These are phyloP conservation scores for Ceratobasidium theobromae DNA, from an alignment of 1,284 basidiomycete species.

Conservation along the genomic window DNA sequence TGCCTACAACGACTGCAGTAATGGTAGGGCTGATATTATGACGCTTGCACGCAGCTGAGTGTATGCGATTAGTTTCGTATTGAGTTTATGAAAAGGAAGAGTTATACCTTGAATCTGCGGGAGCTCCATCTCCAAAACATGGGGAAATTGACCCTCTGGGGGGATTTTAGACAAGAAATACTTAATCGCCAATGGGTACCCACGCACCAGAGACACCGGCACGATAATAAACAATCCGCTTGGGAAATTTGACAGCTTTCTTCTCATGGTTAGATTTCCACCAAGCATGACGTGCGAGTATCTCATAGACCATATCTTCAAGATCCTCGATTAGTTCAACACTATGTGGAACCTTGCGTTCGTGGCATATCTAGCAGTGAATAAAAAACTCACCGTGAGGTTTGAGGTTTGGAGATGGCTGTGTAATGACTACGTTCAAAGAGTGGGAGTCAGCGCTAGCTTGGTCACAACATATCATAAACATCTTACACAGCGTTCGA, in stretches of 20 bases:
- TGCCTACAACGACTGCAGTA: constrained; percentile 37
- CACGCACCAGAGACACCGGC: constrained; percentile 34
- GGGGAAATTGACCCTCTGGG: constrained; percentile 24
- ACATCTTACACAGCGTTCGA: constrained; percentile 46
- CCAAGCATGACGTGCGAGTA: not conserved
- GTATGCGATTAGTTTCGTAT: not conserved
- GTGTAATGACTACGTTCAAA: constrained; percentile 50
- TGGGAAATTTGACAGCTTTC: not conserved
- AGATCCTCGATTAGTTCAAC: constrained; percentile 69
- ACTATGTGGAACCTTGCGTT: not conserved
- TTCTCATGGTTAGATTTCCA: constrained; percentile 18
- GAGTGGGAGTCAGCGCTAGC: not conserved
- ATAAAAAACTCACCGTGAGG: constrained; percentile 53
- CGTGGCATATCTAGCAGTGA: not conserved
- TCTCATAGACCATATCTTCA: constrained; percentile 52
- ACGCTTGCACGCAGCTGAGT: constrained; percentile 30
- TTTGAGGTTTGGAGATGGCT: constrained; percentile 62
- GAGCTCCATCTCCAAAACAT: constrained; percentile 12
- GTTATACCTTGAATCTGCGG: not conserved
- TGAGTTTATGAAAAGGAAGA: not conserved
- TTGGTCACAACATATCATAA: not conserved
- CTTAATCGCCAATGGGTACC: not conserved
- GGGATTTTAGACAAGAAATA: constrained; percentile 1
- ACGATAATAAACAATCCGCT: constrained; percentile 34
- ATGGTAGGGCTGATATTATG: constrained; percentile 32